A percentile compares a stretch with the other conserved stretches of the same genome.
phyloP scores from a whole-genome alignment of 73 alveolate species.

The Paramecium caudatum region DNA sequence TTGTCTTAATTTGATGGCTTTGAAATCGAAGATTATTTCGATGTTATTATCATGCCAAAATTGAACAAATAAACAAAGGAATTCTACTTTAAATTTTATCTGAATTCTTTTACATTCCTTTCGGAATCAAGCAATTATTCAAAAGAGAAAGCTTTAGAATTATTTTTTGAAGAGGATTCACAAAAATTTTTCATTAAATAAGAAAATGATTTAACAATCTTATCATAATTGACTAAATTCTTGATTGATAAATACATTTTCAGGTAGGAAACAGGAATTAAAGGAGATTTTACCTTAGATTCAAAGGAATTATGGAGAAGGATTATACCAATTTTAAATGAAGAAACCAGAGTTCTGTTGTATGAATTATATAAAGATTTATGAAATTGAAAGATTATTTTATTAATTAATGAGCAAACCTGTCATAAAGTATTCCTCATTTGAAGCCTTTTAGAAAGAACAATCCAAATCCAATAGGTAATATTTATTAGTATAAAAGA shows the following conservation, averaged over 20 bases:
- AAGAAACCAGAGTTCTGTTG: slow-evolving; percentile 21
- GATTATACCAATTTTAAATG: not conserved
- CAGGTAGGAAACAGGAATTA: not conserved
- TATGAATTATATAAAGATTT: slow-evolving; percentile 37
- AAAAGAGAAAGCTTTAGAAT: not conserved
- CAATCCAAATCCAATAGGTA: not conserved
- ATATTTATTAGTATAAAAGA: not conserved
- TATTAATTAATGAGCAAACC: slow-evolving; percentile 35
- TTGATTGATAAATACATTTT: not conserved
- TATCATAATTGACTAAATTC: not conserved
- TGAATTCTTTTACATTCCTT: not conserved
- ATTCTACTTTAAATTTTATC: not conserved
- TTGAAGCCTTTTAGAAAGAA: slow-evolving; percentile 4
- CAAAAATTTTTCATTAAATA: not conserved
- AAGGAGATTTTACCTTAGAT: too few species aligned
- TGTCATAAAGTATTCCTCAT: slow-evolving; percentile 12
- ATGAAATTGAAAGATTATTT: slow-evolving; percentile 27
- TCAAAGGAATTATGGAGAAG: not conserved
- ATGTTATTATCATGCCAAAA: not conserved
- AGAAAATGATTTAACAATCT: not conserved
- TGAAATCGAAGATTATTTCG: slow-evolving; percentile 44
- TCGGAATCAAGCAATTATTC: slow-evolving; percentile 6
- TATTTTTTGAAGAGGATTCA: not conserved
- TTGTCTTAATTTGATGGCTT: not conserved
- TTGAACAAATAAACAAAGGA: not conserved